Evolutionary conservation across 805 yeast genomes (phyloP), one percentile per base, ranked within the genome.

Genomic region (Candida ulmi): DNA sequence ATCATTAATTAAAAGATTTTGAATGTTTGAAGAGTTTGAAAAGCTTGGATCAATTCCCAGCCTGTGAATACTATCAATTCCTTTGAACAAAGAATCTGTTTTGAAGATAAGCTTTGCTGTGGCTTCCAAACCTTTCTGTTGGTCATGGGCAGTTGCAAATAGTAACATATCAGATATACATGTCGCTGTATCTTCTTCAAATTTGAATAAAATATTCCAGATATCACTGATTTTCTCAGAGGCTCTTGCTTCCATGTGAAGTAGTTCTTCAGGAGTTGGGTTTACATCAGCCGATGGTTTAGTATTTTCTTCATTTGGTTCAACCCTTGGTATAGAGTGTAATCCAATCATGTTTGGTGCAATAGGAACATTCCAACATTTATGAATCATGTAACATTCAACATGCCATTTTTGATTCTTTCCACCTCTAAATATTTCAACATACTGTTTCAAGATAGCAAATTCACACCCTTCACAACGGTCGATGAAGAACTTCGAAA

Each of bases 351-450:
- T 66, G 37, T 74, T 80, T 0, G 83, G 72, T 1, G 83, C 73
- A 17, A 93, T 68, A 41, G 80, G 74, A 17, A 90, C 95, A 57
- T 88, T 88, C 99, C 99, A 93, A 55, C 88, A 90, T 61, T 90
- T 90, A 66, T 85, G 90, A 35, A 93, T 95, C 88, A 95, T 95
- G 58, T 88, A 93, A 67, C 99, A 93, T 59, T 95, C 98, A 2
- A 97, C 98, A 62, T 93, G 99, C 99, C 99, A 93, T 58, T 88
- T 95, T 60, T 90, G 95, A 42, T 85, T 83, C 50, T 82, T 74
- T 17, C 96, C 96, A 37, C 96, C 96, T 50, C 93, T 73, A 44
- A 79, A 86, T 33, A 91, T 78, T 60, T 91, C 96, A 28, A 91
- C 96, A 61, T 88, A 93, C 57, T 93, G 98, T 57, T 88, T 88